Conservation (phyloP, 768 basidiomycete genomes). For the Suillus occidentalis region DNA sequence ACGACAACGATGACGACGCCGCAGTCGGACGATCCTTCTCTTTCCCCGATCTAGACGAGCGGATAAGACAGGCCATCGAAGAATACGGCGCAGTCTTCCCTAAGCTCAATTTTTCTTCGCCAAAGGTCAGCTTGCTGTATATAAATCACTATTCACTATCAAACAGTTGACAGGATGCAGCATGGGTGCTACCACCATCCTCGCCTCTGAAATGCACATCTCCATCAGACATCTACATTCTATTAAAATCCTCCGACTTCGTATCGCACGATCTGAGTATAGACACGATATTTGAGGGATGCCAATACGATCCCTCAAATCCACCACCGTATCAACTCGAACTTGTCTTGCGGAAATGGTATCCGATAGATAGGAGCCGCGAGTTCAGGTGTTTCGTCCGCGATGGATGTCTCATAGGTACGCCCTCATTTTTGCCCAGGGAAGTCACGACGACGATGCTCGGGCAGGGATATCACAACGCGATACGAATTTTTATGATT, state of each 20-base stretch:
- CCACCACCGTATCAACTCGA: slow-evolving; percentile 61
- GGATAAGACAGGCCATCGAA: slow-evolving; percentile 63
- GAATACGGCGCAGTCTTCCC: slow-evolving; percentile 87
- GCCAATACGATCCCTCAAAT: slow-evolving; percentile 26
- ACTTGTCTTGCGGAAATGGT: slow-evolving; percentile 89
- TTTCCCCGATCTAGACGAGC: slow-evolving; percentile 80
- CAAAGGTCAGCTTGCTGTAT: slow-evolving; percentile 55
- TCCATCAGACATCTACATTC: slow-evolving; percentile 87
- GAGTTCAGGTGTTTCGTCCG: slow-evolving; percentile 93
- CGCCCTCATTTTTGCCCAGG: slow-evolving; percentile 20
- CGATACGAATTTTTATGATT: slow-evolving; percentile 87
- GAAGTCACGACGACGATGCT: neutral
- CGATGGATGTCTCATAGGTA: slow-evolving; percentile 69
- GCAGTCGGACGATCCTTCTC: slow-evolving; percentile 46
- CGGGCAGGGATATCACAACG: slow-evolving; percentile 78
- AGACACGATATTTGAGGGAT: slow-evolving; percentile 67
- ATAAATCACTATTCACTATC: neutral
- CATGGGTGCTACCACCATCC: slow-evolving; percentile 85
- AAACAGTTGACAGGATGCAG: slow-evolving; percentile 64
- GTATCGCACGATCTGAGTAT: slow-evolving; percentile 72
- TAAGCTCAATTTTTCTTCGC: slow-evolving; percentile 96
- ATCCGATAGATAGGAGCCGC: slow-evolving; percentile 76
- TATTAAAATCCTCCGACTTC: slow-evolving; percentile 93
- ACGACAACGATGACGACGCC: slow-evolving; percentile 33
- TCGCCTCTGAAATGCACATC: slow-evolving; percentile 85